Percentiles rank a stretch among this genome's conserved stretches.
phyloP scores from a whole-genome alignment of 2,329 filamentous ascomycete genomes.

The Diaporthe nobilis region DNA sequence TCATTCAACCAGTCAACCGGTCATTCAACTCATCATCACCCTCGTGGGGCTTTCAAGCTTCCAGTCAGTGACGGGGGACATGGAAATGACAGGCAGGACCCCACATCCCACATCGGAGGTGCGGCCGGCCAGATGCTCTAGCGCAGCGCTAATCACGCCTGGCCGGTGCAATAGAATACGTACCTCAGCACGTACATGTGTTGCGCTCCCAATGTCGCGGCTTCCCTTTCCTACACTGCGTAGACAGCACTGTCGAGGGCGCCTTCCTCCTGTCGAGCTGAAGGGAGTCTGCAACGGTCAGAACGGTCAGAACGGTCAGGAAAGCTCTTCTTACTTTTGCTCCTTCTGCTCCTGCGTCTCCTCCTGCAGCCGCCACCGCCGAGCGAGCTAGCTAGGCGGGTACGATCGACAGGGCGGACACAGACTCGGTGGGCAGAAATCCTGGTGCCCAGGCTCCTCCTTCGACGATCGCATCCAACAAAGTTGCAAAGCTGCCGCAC shows the following conservation, averaged over 20 bases:
- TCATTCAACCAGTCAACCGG: not conserved
- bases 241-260: too few relatives aligned
- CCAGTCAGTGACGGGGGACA: not conserved
- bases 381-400: not conserved
- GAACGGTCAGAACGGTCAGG: slow-evolving; percentile 1
- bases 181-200: slow-evolving; percentile 10
- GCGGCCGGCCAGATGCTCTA: slow-evolving; percentile 16
- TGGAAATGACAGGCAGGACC: not conserved
- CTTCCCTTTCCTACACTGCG: not conserved
- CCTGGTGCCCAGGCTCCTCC: slow-evolving; percentile 15
- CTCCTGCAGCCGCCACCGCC: slow-evolving; percentile 10
- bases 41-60: not conserved
- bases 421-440: not conserved
- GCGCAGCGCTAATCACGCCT: not conserved
- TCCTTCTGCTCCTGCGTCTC: not conserved
- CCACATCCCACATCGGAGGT: slow-evolving; percentile 20
- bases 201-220: not conserved
- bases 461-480: slow-evolving; percentile 15
- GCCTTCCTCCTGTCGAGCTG: not conserved
- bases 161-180: not conserved
- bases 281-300: not conserved
- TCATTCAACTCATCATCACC: not conserved
- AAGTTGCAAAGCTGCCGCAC: not conserved
- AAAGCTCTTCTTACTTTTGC: not conserved
- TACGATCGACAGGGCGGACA: not conserved